Evolutionary conservation across 441 rosid genomes (phyloP).

Genomic region (Mallotus japonicus): DNA sequence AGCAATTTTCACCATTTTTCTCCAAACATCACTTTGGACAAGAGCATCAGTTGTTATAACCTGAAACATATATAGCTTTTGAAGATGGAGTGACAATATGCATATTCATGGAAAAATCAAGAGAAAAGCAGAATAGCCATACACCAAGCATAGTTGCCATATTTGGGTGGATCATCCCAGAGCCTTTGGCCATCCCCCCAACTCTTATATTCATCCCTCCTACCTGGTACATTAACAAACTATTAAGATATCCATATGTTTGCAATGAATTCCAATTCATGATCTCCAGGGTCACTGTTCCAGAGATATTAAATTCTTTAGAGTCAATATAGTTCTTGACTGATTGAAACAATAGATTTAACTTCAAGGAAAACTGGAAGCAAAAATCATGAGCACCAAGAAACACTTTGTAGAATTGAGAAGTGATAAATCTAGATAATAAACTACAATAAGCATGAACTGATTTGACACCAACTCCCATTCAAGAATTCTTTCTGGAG

Average conservation of each 20-base stretch:
- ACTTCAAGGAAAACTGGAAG: background rate
- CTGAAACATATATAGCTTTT: conserved; percentile 40
- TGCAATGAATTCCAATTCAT: background rate
- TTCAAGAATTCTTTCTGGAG: conserved; percentile 1
- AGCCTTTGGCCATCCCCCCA: conserved; percentile 99
- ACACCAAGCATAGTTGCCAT: conserved; percentile 98
- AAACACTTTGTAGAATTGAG: background rate
- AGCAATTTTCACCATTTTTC: conserved; percentile 80
- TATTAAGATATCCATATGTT: background rate
- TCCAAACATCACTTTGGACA: conserved; percentile 84
- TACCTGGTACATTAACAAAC: conserved; percentile 46
- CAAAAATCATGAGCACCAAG: conserved; percentile 1
- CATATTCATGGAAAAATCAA: conserved; percentile 7
- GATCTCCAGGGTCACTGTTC: conserved; percentile 2
- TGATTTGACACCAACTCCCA: background rate
- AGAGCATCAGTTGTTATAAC: conserved; percentile 87
- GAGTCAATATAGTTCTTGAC: conserved; percentile 3
- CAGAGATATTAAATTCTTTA: conserved; percentile 3
- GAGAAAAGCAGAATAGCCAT: conserved; percentile 35
- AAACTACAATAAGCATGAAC: background rate
- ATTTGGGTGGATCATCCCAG: conserved; percentile 98
- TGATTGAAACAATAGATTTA: background rate
- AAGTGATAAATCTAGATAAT: background rate
- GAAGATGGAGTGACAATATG: conserved; percentile 10
- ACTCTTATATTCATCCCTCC: conserved; percentile 62